Evolutionary conservation across 1,139 yeast genomes (phyloP), one percentile per base, ranked within the genome.

Genomic region (Debaryomyces singareniensis): DNA sequence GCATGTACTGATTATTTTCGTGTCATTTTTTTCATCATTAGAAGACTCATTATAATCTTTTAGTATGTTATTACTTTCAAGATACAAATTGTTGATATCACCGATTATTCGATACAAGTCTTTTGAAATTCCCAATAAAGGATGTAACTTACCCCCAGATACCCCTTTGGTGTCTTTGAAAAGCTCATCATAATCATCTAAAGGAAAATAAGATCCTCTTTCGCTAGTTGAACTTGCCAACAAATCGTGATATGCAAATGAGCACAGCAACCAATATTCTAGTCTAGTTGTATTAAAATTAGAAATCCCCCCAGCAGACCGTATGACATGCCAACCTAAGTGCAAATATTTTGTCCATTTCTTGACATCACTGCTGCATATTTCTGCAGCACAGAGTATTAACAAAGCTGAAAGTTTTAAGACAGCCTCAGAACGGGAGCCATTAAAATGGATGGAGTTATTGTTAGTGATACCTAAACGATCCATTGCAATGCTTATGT

Each of bases 201-300:
- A 55, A 0, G 76, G 67, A 46, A 78, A 78, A 44, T 74, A 75
- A 0, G 80, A 67, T 1, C 77, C 77, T 29, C 78, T 49, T 32
- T 72, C 75, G 29, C 69, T 60, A 21, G 67, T 64, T 10, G 82
- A 72, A 31, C 78, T 69, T 1, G 91, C 77, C 39, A 81, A 60
- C 24, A 84, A 68, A 47, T 83, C 94, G 50, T 84, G 94, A 47
- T 83, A 84, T 1, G 87, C 86, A 55, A 80, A 84, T 51, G 79
- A 82, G n/a, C 86, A 74, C 15, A 81, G 75, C 33, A 84, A 61
- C 83, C 91, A 84, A 37, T 78, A 76, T 37, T 75, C 75, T 35
- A 72, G 76, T 39, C 72, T 75, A 48, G 73, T 74, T 29, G 61
- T 61, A 39, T 66, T 62, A 36, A 64, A 65, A 35, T 68, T 68